These are phyloP conservation scores for Fusarium subglutinans DNA, from an alignment of 2,329 filamentous ascomycete genomes.

Conservation along the genomic window DNA sequence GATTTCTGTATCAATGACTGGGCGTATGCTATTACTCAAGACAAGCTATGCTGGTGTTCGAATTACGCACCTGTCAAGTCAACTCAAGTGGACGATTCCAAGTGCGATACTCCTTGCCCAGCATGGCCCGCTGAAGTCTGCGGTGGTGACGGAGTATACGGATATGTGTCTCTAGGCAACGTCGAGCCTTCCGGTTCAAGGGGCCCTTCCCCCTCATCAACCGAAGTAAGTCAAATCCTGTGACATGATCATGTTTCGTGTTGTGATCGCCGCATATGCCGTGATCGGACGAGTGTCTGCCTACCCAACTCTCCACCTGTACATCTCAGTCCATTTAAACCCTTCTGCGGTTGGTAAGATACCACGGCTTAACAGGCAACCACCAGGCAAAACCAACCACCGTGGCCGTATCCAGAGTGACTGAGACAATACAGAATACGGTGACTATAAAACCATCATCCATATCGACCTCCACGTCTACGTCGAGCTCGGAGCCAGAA, in stretches of 20 bases:
- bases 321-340: slow-evolving; percentile 17
- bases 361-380: slow-evolving; percentile 42
- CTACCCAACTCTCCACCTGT: slow-evolving; percentile 13
- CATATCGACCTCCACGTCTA: slow-evolving; percentile 36
- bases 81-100: slow-evolving; percentile 49
- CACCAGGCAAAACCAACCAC: slow-evolving; percentile 43
- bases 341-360: slow-evolving; percentile 36
- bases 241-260: slow-evolving; percentile 21
- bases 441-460: slow-evolving; percentile 37
- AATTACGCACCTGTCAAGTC: slow-evolving; percentile 67
- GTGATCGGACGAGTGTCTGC: slow-evolving; percentile 40
- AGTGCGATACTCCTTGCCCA: slow-evolving; percentile 70
- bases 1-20: slow-evolving; percentile 65
- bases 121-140: slow-evolving; percentile 75
- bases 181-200: slow-evolving; percentile 65
- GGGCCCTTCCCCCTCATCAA: slow-evolving; percentile 38
- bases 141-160: slow-evolving; percentile 69
- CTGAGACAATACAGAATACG: slow-evolving; percentile 50
- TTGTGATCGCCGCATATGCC: slow-evolving; percentile 29
- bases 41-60: slow-evolving; percentile 77
- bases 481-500: slow-evolving; percentile 41
- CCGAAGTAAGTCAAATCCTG: slow-evolving; percentile 43
- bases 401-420: slow-evolving; percentile 45
- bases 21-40: slow-evolving; percentile 75
- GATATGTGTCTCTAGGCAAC: slow-evolving; percentile 68